A percentile compares a stretch with the other conserved stretches of the same genome.
These are phyloP conservation scores for Theileria annulata DNA, from an alignment of 169 alveolate genomes.

Conservation along the genomic window DNA sequence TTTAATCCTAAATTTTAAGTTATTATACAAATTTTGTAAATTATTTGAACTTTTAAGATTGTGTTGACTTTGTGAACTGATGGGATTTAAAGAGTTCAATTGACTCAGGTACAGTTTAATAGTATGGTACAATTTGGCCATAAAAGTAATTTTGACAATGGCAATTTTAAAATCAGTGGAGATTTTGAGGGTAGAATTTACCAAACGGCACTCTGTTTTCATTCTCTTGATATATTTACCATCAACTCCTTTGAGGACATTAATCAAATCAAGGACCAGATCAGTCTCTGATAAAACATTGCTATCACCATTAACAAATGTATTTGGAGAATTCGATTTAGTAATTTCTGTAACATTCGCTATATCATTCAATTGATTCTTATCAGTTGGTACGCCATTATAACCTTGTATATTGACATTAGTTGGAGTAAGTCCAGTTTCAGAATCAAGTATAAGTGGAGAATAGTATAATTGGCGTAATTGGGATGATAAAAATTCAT, in stretches of 20 bases:
- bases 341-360: neutral
- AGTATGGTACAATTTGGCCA: conserved; percentile 33
- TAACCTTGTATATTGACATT: neutral
- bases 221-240: conserved; percentile 38
- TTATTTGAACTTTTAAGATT: no score
- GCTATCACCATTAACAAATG: neutral
- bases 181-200: conserved; percentile 17
- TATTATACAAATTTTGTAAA: no score
- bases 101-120: conserved; percentile 9
- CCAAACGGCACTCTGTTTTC: conserved; percentile 11
- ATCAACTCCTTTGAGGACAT: conserved; percentile 43
- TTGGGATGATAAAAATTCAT: no score
- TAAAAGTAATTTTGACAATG: conserved; percentile 22
- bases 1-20: neutral
- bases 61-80: no score
- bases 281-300: conserved; percentile 24
- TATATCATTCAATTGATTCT: neutral
- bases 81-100: neutral
- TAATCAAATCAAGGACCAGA: conserved; percentile 36
- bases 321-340: neutral
- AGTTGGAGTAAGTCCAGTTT: no score
- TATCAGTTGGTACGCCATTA: neutral
- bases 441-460: no score
- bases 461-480: no score
- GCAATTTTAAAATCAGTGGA: conserved; percentile 34